Evolutionary conservation across 495 filamentous ascomycete genomes (phyloP), one percentile per base, ranked within the genome.

Genomic region (Corynascus novoguineensis): DNA sequence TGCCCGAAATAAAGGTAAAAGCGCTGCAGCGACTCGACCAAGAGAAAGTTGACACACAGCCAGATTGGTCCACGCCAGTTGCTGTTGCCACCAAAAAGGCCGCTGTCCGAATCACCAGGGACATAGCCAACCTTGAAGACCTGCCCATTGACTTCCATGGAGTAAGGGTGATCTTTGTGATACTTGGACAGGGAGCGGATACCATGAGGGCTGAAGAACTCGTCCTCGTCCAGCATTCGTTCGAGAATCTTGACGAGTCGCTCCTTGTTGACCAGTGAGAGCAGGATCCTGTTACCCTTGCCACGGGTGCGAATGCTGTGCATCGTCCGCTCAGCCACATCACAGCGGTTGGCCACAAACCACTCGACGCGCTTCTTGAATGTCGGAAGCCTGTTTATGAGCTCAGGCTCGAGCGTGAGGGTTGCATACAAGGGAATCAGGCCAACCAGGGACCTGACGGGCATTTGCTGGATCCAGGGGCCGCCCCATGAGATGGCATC

Each of bases 1-100:
- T 89, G 86, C 32, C 92, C 92, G 65, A 96, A 97, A 79, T 92
- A 97, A 75, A 96, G 86, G 75, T 89, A 92, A 76, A 95, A 97
- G 31, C 92, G 83, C 53, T 92, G 86, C 5, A 96, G 78, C 3
- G 90, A 92, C 69, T 97, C 92, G 53, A 97, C 86, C 14, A 97
- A 83, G 44, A 97, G 75, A 76, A 96, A 96, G 64, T 97, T 97
- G 71, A 96, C 90, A 60, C 90, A 93, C 25, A 97, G 77, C 92
- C 92, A 97, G 63, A 96, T 92, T 0, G 93, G 92, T 2, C 81
- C 83, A 62, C 92, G 83, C 92, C 92, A 97, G 72, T 97, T 97
- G 71, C 90, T 95, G 78, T 97, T 97, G 29, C 92, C 92, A 37
- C 92, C 92, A 64, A 97, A 97, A 12, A 97, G 79, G 4, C 87